Evolutionary conservation across 108 stramenopile species (phyloP).

Genomic region (Pseudonitzschia multiseries): DNA sequence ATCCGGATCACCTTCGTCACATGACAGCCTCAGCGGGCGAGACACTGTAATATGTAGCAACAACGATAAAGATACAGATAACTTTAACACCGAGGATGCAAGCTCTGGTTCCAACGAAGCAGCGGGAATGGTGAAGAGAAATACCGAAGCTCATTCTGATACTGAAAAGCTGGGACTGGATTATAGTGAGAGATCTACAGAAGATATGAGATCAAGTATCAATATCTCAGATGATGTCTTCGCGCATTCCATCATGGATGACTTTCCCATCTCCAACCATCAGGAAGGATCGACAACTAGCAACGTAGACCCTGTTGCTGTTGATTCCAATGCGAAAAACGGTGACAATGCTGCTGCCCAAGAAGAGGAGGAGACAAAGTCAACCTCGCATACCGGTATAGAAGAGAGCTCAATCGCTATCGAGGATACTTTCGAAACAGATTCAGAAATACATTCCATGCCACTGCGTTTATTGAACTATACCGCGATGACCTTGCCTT

Average conservation of each 20-base stretch:
- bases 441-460: neutral
- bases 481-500: constrained; percentile 48
- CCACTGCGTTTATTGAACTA: constrained; percentile 12
- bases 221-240: neutral
- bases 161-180: constrained; percentile 2
- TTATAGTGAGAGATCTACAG: neutral
- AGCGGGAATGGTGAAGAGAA: neutral
- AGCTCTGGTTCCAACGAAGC: neutral
- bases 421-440: too few relatives aligned
- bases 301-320: too few relatives aligned
- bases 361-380: too few relatives aligned
- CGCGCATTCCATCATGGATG: neutral
- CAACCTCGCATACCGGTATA: too few relatives aligned
- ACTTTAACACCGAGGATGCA: neutral
- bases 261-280: too few relatives aligned
- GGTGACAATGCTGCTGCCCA: too few relatives aligned
- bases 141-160: constrained; percentile 5
- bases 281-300: too few relatives aligned
- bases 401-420: too few relatives aligned
- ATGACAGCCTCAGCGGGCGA: constrained; percentile 1
- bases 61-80: neutral
- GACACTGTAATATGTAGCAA: constrained; percentile 8
- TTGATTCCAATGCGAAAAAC: too few relatives aligned
- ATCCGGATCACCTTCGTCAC: neutral
- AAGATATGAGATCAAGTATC: neutral